A percentile compares a stretch with the other conserved stretches of the same genome.
Conservation (phyloP, 345 rosid species). For the Melastoma malabathricum region DNA sequence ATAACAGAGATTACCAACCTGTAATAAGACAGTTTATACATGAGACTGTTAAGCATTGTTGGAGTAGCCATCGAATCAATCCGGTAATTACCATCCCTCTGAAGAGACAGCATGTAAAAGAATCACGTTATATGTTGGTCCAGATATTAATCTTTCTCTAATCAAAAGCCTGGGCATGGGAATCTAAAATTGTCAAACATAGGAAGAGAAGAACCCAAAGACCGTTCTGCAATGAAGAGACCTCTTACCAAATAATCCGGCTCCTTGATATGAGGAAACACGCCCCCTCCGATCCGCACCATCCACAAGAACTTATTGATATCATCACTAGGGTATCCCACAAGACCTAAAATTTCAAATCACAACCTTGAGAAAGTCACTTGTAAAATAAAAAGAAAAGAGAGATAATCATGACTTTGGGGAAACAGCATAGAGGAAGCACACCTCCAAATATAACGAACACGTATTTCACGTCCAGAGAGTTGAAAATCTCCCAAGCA, state of each 20-base stretch:
- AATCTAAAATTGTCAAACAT: neutral
- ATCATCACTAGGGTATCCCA: slow-evolving; percentile 98
- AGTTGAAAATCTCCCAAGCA: slow-evolving; percentile 95
- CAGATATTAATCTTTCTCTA: neutral
- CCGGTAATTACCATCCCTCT: slow-evolving; percentile 97
- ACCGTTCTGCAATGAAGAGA: neutral
- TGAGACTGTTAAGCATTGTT: slow-evolving; percentile 86
- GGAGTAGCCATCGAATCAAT: slow-evolving; percentile 92
- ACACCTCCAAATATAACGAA: slow-evolving; percentile 96
- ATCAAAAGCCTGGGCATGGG: neutral
- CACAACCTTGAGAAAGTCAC: slow-evolving; percentile 17
- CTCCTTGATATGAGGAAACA: slow-evolving; percentile 94
- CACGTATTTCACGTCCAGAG: slow-evolving; percentile 97
- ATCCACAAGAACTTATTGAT: slow-evolving; percentile 98
- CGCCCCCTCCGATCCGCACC: slow-evolving; percentile 99
- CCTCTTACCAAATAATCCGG: slow-evolving; percentile 74
- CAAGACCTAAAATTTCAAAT: slow-evolving; percentile 46
- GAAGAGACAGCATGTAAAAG: slow-evolving; percentile 3
- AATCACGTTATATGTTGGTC: neutral
- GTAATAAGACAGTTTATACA: slow-evolving; percentile 96
- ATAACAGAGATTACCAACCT: slow-evolving; percentile 33
- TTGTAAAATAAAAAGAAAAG: neutral
- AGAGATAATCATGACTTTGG: slow-evolving; percentile 1
- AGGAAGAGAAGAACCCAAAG: slow-evolving; percentile 4
- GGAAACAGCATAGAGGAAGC: slow-evolving; percentile 10